A percentile compares a stretch with the other conserved stretches of the same genome.
These are phyloP conservation scores for Schizophyllum commune DNA, from an alignment of 1,284 basidiomycete species.

Conservation along the genomic window DNA sequence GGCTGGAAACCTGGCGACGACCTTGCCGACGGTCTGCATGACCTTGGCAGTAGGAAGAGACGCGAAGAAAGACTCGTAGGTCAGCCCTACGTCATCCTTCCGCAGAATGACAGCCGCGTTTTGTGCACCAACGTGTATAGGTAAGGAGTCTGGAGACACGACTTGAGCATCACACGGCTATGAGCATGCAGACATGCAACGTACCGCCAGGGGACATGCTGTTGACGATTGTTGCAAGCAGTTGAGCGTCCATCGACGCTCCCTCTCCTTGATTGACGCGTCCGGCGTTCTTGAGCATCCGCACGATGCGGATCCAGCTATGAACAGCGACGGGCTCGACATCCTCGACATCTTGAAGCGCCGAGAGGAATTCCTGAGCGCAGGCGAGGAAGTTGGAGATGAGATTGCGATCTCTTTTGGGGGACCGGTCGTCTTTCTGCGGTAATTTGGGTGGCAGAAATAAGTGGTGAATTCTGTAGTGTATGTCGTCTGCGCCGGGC, in stretches of 20 bases:
- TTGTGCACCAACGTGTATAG: conserved; percentile 29
- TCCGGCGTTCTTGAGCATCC: conserved; percentile 20
- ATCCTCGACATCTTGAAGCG: neutral
- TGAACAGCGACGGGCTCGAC: neutral
- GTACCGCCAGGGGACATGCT: neutral
- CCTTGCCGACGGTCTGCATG: conserved; percentile 20
- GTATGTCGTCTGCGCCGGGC: neutral
- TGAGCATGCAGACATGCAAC: neutral
- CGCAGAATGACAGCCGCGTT: conserved; percentile 37
- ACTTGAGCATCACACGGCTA: neutral
- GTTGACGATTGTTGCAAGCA: neutral
- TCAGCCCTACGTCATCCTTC: conserved; percentile 24
- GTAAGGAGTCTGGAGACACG: conserved; percentile 14
- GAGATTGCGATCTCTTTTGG: conserved; percentile 9
- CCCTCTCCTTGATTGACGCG: neutral
- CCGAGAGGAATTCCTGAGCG: conserved; percentile 6
- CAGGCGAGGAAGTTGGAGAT: conserved; percentile 11
- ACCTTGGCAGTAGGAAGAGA: neutral
- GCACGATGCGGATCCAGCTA: conserved; percentile 17
- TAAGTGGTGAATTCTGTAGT: conserved; percentile 23
- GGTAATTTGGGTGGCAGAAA: conserved; percentile 35
- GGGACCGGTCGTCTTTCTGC: conserved; percentile 22
- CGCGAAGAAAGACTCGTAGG: neutral
- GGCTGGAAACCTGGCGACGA: conserved; percentile 27
- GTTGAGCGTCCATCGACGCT: neutral